Percentiles rank a stretch among this genome's conserved stretches.
Conservation (phyloP, 257 asterid species). For the Primulina tabacum region DNA sequence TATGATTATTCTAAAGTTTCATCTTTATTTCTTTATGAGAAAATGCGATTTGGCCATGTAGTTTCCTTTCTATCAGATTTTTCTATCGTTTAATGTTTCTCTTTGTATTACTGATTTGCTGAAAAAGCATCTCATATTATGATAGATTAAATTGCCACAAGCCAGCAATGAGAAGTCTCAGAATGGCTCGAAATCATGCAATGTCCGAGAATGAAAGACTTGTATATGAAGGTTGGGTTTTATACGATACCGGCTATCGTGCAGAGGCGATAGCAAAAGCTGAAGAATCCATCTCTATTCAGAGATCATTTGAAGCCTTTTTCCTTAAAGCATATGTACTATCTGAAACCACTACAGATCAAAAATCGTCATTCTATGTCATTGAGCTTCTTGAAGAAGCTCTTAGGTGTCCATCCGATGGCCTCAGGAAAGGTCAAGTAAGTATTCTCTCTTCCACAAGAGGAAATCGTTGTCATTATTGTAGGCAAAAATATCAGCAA, state of each 20-base stretch:
- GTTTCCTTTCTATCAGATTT: not conserved
- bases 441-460: conserved; percentile 22
- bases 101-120: conserved; percentile 6
- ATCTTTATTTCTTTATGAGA: not conserved
- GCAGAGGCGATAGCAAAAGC: conserved; percentile 90
- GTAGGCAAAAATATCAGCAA: conserved; percentile 12
- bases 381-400: conserved; percentile 91
- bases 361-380: conserved; percentile 71
- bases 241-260: conserved; percentile 81
- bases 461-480: not conserved
- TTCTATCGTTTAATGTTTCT: not conserved
- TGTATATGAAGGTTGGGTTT: conserved; percentile 93
- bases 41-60: conserved; percentile 3
- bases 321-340: conserved; percentile 85
- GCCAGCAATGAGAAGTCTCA: conserved; percentile 92
- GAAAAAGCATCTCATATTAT: conserved; percentile 17
- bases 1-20: conserved; percentile 14
- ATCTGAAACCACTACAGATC: conserved; percentile 68
- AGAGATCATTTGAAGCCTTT: conserved; percentile 93
- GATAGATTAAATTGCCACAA: conserved; percentile 89
- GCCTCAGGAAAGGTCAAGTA: conserved; percentile 97
- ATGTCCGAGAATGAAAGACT: conserved; percentile 76
- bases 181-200: conserved; percentile 90
- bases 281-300: conserved; percentile 72
- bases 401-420: conserved; percentile 95